Evolutionary conservation across 768 basidiomycete genomes (phyloP), one percentile per base, ranked within the genome.

Genomic region (Hirschioporus abietinus): DNA sequence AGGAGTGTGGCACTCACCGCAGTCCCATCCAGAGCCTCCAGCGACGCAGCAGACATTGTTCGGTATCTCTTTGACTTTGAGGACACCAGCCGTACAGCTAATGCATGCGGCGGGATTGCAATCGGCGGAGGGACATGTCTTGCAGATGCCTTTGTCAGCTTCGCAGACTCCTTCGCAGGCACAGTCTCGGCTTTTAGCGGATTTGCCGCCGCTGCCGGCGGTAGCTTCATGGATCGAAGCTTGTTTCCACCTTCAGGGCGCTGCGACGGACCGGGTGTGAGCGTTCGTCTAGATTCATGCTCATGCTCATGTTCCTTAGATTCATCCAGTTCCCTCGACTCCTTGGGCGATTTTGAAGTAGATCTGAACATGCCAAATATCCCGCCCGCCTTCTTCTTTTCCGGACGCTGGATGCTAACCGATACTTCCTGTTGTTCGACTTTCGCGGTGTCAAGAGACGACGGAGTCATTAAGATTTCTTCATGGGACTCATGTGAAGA

Each of bases 1-100:
- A 65, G 64, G n/a, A 74, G 36, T 9, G 9, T 25, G 60, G 23
- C 10, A 72, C 89, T 76, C 75, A 93, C 92, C 63, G 89, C 88
- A 65, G 90, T 91, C 42, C 92, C 92, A 71, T 92, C 86, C 70
- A 87, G 83, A 26, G 90, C 92, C 73, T 93, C 92, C 35, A 90
- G 79, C 58, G 92, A 93, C 35, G 87, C 87, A 42, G 85, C 82
- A 18, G 92, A 93, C 58, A 93, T 79, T 7, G 88, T 87, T 35
- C 88, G 85, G 73, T 88, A 81, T 71, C 85, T 81, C 72, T 84
- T 87, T 52, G 80, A 80, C 69, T 52, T 52, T 3, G 42, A 52
- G 42, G 42, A 52, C 12, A 52, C 42, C 20, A 52, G 42, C 42
- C 42, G 42, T 5, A 52, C 20, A 15, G 42, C 42, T 15, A 52